Percentiles rank a stretch among this genome's conserved stretches.
Evolutionary conservation across 139 green algal species (phyloP).

Genomic region (Chlamydomonas sphaeroides): DNA sequence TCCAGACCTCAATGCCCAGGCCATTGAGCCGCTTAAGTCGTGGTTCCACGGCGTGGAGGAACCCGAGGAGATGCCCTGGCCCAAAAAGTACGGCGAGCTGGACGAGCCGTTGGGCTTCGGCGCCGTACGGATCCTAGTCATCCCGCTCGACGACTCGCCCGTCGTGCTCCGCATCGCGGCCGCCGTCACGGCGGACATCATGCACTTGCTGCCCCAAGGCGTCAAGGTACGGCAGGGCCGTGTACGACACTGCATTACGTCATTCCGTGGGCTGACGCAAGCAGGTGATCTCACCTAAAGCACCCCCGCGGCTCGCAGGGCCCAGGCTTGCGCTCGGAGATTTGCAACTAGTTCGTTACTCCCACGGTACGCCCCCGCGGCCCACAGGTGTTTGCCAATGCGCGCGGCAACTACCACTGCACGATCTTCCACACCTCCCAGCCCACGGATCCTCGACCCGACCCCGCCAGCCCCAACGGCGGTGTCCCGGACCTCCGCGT

Average conservation of each 20-base stretch:
- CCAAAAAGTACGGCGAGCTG: constrained; percentile 23
- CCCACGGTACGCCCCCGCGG: too few relatives aligned
- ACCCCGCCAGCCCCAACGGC: constrained; percentile 31
- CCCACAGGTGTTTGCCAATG: constrained; percentile 52
- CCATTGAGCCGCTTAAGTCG: not conserved
- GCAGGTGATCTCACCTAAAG: too few relatives aligned
- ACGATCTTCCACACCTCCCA: constrained; percentile 54
- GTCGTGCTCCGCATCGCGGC: constrained; percentile 16
- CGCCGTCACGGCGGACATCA: constrained; percentile 18
- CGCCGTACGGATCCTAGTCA: constrained; percentile 30
- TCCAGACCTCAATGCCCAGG: constrained; percentile 11
- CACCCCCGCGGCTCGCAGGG: too few relatives aligned
- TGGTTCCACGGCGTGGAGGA: constrained; percentile 38
- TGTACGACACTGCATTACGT: too few relatives aligned
- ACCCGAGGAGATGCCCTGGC: constrained; percentile 16
- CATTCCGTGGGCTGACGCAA: too few relatives aligned
- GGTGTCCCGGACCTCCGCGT: not conserved
- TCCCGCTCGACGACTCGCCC: constrained; percentile 22
- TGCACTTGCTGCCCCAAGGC: constrained; percentile 17
- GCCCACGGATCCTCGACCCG: constrained; percentile 43
- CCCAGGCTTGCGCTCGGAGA: too few relatives aligned
- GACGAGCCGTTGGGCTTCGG: constrained; percentile 17
- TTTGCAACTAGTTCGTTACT: not conserved
- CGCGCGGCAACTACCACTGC: constrained; percentile 46
- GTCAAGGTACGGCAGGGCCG: constrained; percentile 20